Base-by-base conservation (phyloP, 2,329 filamentous ascomycete species). In the Cladosporium sp. region DNA sequence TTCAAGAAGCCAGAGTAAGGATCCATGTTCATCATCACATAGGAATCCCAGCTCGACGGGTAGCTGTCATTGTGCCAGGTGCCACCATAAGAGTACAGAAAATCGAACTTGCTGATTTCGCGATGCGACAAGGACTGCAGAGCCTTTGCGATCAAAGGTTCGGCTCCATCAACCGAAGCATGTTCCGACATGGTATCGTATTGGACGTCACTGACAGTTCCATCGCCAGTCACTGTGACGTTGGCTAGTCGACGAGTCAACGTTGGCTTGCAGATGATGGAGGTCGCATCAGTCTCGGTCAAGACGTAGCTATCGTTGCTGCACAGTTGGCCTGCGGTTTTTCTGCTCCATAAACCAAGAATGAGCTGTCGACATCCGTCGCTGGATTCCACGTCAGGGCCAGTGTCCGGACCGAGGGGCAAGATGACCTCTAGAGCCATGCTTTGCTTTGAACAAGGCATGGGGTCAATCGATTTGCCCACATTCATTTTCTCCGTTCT, bases 1-100 rank as follows among this genome's bases (percentile, higher is more conserved):
- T 67, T 70, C 0, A 81, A 31, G 0, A 75, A 14, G 0, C 57
- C 44, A 1, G 63, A 65, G 3, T 58, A 66, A 2, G 73, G 70
- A 0, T 44, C 59, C 0, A 49, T 19, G 0, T 66, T 38, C 1
- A 61, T 60, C 0, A 78, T 56, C n/a, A 82, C 68, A 32, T 79
- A 74, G 44, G 74, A 77, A 31, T 76, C 61, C 66, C 73, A 79
- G 38, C 77, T 74, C 0, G 58, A 59, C 0, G 76, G 63, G 1
- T 70, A 61, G 0, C 66, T 72, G 41, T 78, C 71, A 51, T 77
- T 79, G 56, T 81, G 80, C 72, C 73, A 80, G 2, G 34, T 58
- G 59, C 64, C 0, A 46, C 57, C 55, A 10, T 28, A 16, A 16
- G 16, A 16, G 16, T 16, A 16, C 16, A 16, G 16, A 16, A 16